Evolutionary conservation across 1,284 basidiomycete species (phyloP).

Genomic region (Rhodofomes roseus): DNA sequence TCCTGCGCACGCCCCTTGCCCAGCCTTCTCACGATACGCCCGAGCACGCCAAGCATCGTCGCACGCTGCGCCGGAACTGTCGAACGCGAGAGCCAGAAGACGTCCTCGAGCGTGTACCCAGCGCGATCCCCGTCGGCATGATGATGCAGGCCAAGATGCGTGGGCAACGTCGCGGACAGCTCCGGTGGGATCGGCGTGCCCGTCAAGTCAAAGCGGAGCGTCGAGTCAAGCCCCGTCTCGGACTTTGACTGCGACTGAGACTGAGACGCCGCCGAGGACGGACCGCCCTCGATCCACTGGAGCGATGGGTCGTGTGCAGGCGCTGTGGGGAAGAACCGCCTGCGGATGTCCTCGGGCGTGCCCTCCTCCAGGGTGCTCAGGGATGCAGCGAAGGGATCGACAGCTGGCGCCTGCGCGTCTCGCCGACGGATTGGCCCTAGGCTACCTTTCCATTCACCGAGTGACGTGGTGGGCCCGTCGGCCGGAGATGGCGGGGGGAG

Average conservation of each 20-base stretch:
- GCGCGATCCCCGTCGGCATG: constrained; percentile 79
- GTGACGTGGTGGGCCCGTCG: constrained; percentile 44
- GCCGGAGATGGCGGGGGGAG: constrained; percentile 45
- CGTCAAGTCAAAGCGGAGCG: constrained; percentile 70
- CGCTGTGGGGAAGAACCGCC: constrained; percentile 78
- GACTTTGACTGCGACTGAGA: too few relatives aligned
- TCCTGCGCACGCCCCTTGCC: constrained; percentile 24
- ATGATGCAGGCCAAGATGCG: constrained; percentile 87
- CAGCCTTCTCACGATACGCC: constrained; percentile 50
- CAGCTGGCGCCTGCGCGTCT: neutral
- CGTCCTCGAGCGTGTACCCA: constrained; percentile 86
- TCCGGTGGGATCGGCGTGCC: constrained; percentile 60
- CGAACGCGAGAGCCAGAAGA: constrained; percentile 80
- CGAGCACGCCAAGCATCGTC: constrained; percentile 76
- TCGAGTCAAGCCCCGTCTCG: constrained; percentile 8
- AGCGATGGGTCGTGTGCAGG: constrained; percentile 67
- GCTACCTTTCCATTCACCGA: constrained; percentile 38
- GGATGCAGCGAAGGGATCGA: neutral
- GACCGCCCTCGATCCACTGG: constrained; percentile 64
- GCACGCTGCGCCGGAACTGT: constrained; percentile 83
- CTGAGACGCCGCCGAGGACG: constrained; percentile 14
- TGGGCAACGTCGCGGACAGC: constrained; percentile 57
- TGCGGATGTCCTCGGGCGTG: constrained; percentile 79
- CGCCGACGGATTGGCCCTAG: neutral
- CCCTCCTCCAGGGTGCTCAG: constrained; percentile 56